phyloP scores from a whole-genome alignment of 352 stramenopile species.

The Phytopythium oedochilum region DNA sequence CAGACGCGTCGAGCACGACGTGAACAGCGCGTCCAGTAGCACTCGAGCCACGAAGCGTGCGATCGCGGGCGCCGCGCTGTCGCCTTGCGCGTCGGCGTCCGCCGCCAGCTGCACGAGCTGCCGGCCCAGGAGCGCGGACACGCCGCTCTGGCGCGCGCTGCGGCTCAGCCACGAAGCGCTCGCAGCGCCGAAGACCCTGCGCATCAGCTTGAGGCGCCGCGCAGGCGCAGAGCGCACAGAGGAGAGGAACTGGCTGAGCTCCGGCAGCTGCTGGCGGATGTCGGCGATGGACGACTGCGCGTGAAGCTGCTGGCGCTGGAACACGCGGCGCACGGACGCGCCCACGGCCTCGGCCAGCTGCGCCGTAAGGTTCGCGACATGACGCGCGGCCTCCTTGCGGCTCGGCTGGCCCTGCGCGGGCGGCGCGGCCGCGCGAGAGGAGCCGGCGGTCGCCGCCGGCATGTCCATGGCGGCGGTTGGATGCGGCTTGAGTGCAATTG shows the following conservation, averaged over 20 bases:
- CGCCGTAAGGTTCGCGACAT: not conserved
- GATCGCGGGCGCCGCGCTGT: not conserved
- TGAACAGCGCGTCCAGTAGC: constrained; percentile 47
- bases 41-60: constrained; percentile 22
- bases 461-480: not conserved
- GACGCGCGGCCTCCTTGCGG: not conserved
- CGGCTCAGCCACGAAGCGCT: constrained; percentile 54
- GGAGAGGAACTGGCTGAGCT: constrained; percentile 22
- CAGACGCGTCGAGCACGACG: constrained; percentile 22
- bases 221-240: not conserved
- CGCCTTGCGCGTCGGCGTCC: not conserved
- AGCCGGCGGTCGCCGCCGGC: not conserved
- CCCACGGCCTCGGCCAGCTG: constrained; percentile 45
- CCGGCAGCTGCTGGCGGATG: constrained; percentile 13
- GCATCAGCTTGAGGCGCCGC: constrained; percentile 8
- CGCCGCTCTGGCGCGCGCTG: constrained; percentile 48
- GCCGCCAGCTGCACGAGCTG: constrained; percentile 34
- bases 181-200: constrained; percentile 29
- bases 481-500: no score
- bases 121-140: constrained; percentile 41
- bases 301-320: constrained; percentile 29
- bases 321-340: constrained; percentile 36
- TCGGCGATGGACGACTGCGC: not conserved
- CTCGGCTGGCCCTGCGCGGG: not conserved
- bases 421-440: not conserved